Conservation (phyloP, 1,139 yeast genomes). For the Blastobotrys apis region DNA sequence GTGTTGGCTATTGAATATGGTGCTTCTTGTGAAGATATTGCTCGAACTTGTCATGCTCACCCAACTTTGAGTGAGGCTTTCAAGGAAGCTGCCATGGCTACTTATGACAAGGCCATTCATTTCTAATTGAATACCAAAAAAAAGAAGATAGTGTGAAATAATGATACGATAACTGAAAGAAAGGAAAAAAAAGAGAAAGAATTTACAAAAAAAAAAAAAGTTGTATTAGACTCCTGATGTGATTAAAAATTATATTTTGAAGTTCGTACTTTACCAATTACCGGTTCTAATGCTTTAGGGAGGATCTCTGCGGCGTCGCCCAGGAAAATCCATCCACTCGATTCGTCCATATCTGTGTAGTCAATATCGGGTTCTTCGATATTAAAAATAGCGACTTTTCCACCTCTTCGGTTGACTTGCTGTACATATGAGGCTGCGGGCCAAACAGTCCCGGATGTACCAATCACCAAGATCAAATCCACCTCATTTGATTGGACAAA, state of each 20-base stretch:
- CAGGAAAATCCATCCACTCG: conserved; percentile 60
- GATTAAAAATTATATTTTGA: conserved; percentile 7
- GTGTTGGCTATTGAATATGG: conserved; percentile 98
- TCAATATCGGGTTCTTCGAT: conserved; percentile 43
- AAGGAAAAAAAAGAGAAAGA: conserved; percentile 2
- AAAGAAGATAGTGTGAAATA: background rate
- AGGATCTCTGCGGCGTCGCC: conserved; percentile 78
- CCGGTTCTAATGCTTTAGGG: conserved; percentile 59
- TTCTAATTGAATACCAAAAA: conserved; percentile 41
- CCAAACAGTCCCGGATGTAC: conserved; percentile 82
- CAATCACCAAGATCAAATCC: conserved; percentile 75
- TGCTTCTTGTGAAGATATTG: conserved; percentile 96
- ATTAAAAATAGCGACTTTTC: conserved; percentile 79
- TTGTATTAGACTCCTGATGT: background rate
- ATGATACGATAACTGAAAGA: background rate
- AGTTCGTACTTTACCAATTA: conserved; percentile 29
- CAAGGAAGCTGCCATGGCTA: conserved; percentile 95
- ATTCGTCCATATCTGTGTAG: conserved; percentile 26
- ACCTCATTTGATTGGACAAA: conserved; percentile 57
- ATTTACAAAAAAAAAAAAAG: background rate
- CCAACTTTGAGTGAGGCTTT: conserved; percentile 97
- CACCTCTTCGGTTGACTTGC: conserved; percentile 65
- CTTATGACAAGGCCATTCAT: conserved; percentile 86
- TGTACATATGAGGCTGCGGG: conserved; percentile 92
- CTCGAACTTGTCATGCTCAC: conserved; percentile 97